Percentiles rank a stretch among this genome's conserved stretches.
phyloP scores from a whole-genome alignment of 371 early-diverging fungal genomes.

The Batrachochytrium dendrobatidis region DNA sequence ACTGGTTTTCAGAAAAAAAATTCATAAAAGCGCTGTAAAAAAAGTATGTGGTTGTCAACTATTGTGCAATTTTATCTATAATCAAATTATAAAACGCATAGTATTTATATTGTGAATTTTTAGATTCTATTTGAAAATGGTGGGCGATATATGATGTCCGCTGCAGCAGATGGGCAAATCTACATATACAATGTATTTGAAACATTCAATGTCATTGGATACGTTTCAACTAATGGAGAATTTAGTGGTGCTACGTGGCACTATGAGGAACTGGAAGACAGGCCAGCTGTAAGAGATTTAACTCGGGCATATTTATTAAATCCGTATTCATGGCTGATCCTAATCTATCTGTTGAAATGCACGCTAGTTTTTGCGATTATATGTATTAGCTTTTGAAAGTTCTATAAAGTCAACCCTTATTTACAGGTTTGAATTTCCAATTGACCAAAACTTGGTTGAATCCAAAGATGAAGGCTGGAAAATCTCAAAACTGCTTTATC shows the following conservation, averaged over 20 bases:
- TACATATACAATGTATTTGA: slow-evolving; percentile 21
- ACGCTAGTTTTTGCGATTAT: slow-evolving; percentile 14
- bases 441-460: slow-evolving; percentile 11
- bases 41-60: slow-evolving; percentile 13
- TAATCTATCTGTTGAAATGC: neutral
- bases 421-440: slow-evolving; percentile 18
- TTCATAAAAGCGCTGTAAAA: slow-evolving; percentile 14
- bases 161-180: slow-evolving; percentile 10
- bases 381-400: slow-evolving; percentile 12
- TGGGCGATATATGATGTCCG: slow-evolving; percentile 27
- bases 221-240: slow-evolving; percentile 8
- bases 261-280: slow-evolving; percentile 26
- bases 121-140: slow-evolving; percentile 35
- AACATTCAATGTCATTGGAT: slow-evolving; percentile 23
- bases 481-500: neutral
- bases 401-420: slow-evolving; percentile 6
- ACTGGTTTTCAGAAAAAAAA: slow-evolving; percentile 18
- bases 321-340: neutral
- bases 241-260: slow-evolving; percentile 19
- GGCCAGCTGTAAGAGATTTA: slow-evolving; percentile 3
- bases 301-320: neutral
- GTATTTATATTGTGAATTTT: neutral
- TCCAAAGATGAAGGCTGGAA: neutral
- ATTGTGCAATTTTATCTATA: neutral
- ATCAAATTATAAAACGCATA: slow-evolving; percentile 8